Evolutionary conservation across 805 yeast species (phyloP), one percentile per base, ranked within the genome.

Genomic region (Kluyveromyces siamensis): DNA sequence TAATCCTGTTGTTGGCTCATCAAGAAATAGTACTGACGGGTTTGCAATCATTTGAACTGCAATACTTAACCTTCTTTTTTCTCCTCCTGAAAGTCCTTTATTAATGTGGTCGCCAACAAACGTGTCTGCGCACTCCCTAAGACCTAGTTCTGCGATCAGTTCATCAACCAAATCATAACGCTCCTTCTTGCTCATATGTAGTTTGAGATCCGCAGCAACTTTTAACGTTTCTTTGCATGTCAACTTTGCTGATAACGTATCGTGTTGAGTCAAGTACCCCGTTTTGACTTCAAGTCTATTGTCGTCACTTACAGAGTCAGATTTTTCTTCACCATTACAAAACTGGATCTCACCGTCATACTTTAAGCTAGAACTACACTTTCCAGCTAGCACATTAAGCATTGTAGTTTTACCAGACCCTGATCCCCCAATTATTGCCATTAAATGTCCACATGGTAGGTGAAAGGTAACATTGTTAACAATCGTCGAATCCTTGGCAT

Each of bases 371-470:
- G 70, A 52, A 42, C 62, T 56, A 17, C 75, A 69, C 53, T 84
- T 63, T 42, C 78, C 74, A 0, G 87, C 80, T 44, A 84, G 61
- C 0, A 79, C 78, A 59, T 87, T 87, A 19, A 87, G 68, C 41
- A 87, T 62, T 0, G 96, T 85, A 0, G 96, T 87, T 59, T 88
- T 87, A 3, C 95, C 96, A 2, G 88, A 80, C 0, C 96, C 96
- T 0, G 90, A 83, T 0, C 95, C 91, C 2, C 96, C 96, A 70
- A 88, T 75, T 9, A 87, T 84, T 6, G 95, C 95, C 65, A 87
- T 73, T 37, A 88, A 65, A 9, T 83, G 70, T 16, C 87, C 85
- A 13, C 76, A 62, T 0, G 78, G 75, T 10, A 85, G 69, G 45
- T 79, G 80, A 51, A 85, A 73, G 2, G 85, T 77, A 43, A 86